Percentiles rank a stretch among this genome's conserved stretches.
Conservation (phyloP, 2,329 filamentous ascomycete species). For the Leptographium galeiforme region DNA sequence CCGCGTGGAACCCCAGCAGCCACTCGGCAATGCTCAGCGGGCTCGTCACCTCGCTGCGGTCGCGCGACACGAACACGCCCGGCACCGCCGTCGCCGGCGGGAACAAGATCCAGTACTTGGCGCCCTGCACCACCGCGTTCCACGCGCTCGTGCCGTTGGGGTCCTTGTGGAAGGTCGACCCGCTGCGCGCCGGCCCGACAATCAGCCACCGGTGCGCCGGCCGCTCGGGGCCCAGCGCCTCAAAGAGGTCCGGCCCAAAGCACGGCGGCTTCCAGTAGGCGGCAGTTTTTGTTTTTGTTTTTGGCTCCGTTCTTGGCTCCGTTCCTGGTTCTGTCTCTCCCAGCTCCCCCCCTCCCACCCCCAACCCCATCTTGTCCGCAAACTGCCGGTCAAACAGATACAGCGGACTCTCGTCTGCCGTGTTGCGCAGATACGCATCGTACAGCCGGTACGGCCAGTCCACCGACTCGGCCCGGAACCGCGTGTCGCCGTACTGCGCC, state of each 20-base stretch:
- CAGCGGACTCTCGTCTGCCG: slow-evolving; percentile 72
- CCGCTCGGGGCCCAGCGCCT: slow-evolving; percentile 60
- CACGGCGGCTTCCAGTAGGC: slow-evolving; percentile 70
- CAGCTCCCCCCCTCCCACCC: slow-evolving; percentile 31
- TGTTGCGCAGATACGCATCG: slow-evolving; percentile 66
- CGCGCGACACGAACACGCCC: slow-evolving; percentile 77
- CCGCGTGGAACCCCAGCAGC: slow-evolving; percentile 76
- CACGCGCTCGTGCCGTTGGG: slow-evolving; percentile 66
- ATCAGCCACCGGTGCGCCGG: slow-evolving; percentile 91
- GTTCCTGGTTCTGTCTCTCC: no score
- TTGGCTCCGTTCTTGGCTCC: no score
- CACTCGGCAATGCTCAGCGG: slow-evolving; percentile 96
- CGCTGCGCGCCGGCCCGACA: slow-evolving; percentile 72
- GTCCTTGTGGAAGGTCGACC: slow-evolving; percentile 88
- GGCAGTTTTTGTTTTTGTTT: background rate
- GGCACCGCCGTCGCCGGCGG: slow-evolving; percentile 66
- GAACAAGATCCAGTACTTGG: slow-evolving; percentile 99
- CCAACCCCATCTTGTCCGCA: slow-evolving; percentile 69
- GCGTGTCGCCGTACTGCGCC: slow-evolving; percentile 46
- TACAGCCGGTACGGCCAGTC: slow-evolving; percentile 84
- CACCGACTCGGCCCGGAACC: slow-evolving; percentile 83
- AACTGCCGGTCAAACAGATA: slow-evolving; percentile 88
- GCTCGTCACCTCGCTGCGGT: slow-evolving; percentile 85
- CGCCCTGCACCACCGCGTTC: slow-evolving; percentile 83
- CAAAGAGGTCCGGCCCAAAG: slow-evolving; percentile 79